phyloP scores from a whole-genome alignment of 164 flowering plant species.

The Warburgia ugandensis region DNA sequence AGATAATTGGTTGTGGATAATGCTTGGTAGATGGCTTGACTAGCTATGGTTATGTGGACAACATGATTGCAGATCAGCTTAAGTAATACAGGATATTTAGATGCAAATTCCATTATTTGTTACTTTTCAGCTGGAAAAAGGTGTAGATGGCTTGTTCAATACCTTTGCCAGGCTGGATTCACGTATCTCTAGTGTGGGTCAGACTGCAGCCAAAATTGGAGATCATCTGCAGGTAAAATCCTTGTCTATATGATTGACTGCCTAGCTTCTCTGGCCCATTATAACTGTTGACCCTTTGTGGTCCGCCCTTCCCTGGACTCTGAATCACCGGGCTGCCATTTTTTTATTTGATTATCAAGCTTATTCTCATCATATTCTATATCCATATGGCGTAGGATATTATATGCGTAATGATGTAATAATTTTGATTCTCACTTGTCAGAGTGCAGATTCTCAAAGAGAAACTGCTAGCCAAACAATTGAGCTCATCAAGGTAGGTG shows the following conservation, averaged over 20 bases:
- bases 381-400: neutral
- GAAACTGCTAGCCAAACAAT: constrained; percentile 98
- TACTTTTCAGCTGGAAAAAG: constrained; percentile 76
- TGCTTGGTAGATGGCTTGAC: no score
- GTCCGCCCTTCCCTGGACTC: no score
- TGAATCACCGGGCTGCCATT: no score
- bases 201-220: constrained; percentile 98
- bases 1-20: no score
- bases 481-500: constrained; percentile 86
- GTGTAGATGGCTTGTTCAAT: constrained; percentile 92
- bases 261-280: neutral
- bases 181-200: constrained; percentile 99
- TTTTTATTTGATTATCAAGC: no score
- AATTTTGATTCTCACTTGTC: constrained; percentile 24
- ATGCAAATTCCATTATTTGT: neutral
- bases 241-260: neutral
- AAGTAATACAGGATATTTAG: no score
- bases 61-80: constrained; percentile 79
- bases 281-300: neutral
- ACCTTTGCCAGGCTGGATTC: constrained; percentile 96
- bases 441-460: constrained; percentile 99
- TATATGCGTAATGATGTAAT: constrained; percentile 5
- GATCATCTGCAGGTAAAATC: constrained; percentile 90
- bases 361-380: neutral
- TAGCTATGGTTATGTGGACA: no score